These are phyloP conservation scores for Calonectria hongkongensis DNA, from an alignment of 2,329 filamentous ascomycete genomes.

Conservation along the genomic window DNA sequence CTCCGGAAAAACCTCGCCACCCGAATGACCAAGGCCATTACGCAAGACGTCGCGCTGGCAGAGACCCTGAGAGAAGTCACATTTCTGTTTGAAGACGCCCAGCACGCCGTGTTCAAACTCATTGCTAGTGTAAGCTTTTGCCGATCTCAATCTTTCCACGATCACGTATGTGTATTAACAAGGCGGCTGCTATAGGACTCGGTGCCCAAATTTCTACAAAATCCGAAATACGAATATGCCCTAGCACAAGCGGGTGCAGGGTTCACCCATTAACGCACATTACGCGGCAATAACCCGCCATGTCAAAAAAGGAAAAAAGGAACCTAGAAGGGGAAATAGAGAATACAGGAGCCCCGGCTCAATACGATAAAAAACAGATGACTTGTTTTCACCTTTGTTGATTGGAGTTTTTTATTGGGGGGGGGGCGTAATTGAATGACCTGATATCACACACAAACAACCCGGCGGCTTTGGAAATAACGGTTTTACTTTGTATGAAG, in stretches of 20 bases:
- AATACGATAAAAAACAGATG: not conserved
- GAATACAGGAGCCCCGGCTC: conserved; percentile 17
- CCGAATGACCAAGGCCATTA: conserved; percentile 97
- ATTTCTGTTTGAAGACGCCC: conserved; percentile 91
- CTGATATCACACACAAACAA: not conserved
- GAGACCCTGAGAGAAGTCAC: conserved; percentile 93
- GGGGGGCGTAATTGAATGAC: not conserved
- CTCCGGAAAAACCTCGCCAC: conserved; percentile 94
- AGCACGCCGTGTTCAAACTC: conserved; percentile 96
- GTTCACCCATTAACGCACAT: too few species aligned
- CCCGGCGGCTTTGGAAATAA: not conserved
- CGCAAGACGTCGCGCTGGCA: conserved; percentile 93
- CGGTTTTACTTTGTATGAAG: not conserved
- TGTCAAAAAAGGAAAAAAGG: too few species aligned
- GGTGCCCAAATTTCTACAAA: conserved; percentile 82
- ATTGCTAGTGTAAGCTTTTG: conserved; percentile 92
- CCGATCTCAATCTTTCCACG: rapidly evolving
- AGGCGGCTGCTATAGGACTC: conserved; percentile 74
- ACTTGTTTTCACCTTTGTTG: not conserved
- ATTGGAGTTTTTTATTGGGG: not conserved
- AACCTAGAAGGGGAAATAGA: not conserved
- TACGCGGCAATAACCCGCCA: too few species aligned
- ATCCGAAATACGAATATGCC: conserved; percentile 58
- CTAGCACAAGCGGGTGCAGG: conserved; percentile 1
- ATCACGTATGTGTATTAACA: not conserved